phyloP scores from a whole-genome alignment of 176 grass and related monocot species.

The Microstegium vimineum region DNA sequence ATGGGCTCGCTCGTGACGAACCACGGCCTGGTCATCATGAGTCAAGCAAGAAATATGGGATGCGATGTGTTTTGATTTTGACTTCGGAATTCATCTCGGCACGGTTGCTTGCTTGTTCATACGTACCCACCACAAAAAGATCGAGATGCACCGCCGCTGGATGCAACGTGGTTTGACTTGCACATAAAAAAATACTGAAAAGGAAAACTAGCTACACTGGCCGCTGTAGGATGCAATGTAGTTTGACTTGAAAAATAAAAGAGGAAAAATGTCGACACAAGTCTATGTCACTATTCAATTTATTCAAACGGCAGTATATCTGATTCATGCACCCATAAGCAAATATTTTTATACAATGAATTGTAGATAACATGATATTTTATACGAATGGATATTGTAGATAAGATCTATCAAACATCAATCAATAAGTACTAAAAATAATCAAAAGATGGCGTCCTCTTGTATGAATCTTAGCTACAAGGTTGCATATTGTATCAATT shows the following conservation, averaged over 20 bases:
- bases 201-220: too few species aligned
- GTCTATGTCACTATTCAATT: not conserved
- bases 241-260: not conserved
- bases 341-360: not conserved
- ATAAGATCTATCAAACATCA: not conserved
- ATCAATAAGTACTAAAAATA: not conserved
- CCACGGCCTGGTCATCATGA: not conserved
- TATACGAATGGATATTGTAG: not conserved
- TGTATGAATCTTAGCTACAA: not conserved
- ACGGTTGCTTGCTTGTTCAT: not conserved
- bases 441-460: not conserved
- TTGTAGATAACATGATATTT: too few species aligned
- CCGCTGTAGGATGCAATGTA: not conserved
- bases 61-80: not conserved
- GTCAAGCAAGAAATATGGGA: too few species aligned
- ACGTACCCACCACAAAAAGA: not conserved
- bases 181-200: too few species aligned
- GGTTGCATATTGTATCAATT: not conserved
- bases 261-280: not conserved
- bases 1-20: not conserved
- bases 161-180: not conserved
- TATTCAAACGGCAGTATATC: not conserved
- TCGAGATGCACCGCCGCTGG: not conserved
- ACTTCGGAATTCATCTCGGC: not conserved
- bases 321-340: not conserved